Base-by-base conservation (phyloP, 441 rosid genomes). In the Pelargonium exstipulatum region DNA sequence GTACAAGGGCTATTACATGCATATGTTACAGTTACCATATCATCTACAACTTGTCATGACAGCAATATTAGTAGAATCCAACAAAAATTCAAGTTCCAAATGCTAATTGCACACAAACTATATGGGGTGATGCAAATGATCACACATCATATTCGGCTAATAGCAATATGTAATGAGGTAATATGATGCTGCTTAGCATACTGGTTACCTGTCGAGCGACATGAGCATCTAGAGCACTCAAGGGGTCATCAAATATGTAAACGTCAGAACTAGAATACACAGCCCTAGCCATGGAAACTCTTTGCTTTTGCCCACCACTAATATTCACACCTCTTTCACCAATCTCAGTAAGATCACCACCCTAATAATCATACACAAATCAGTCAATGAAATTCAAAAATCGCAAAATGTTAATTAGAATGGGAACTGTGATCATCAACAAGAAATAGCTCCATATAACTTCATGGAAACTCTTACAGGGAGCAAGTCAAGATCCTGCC, bases 241-340 rank as follows among this genome's bases (percentile, higher is more conserved):
- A 86, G 57, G 98, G 98, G 66, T 92, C 98, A 83, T 92, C 98
- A 66, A 92, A 88, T 66, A 92, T 83, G 77, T 81, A 90, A 32
- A 92, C 89, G 73, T 92, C 96, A 58, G 98, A 85, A 82, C 89
- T 76, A 71, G 98, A 83, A 76, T 90, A 92, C 63, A 90, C 86
- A 53, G 97, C 98, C 84, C 98, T 84, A 48, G 96, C 98, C 98
- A 92, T 86, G 68, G 98, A 92, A 71, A 92, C 97, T 83, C 98
- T 89, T 80, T 92, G 98, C 84, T 92, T 92, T 80, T 90, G 96
- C 75, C 98, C 98, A 72, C 98, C 97, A 67, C 98, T 92, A 72
- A 92, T 90, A 78, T 90, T 92, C 58, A 89, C 98, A 60, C 98
- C 98, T 80, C 98, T 89, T 81, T 92, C 98, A 76, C 91, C 97